Evolutionary conservation across 345 rosid genomes (phyloP), one percentile per base, ranked within the genome.

Genomic region (Hibiscus mutabilis): DNA sequence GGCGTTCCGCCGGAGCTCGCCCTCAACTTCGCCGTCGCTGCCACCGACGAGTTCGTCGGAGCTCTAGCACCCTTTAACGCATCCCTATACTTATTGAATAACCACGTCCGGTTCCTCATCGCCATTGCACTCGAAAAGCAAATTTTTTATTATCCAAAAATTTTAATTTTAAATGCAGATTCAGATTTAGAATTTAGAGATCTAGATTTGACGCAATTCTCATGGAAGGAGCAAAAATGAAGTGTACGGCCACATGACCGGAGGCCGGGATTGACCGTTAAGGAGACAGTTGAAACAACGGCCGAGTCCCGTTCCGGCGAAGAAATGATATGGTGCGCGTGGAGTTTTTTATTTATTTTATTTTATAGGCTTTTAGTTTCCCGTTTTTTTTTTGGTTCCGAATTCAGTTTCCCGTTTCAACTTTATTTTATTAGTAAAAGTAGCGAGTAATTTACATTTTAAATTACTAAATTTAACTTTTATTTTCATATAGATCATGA

Each of bases 51-150:
- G 73, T 81, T 70, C 59, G 83, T 6, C 56, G 97, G 91, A 64
- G 75, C 79, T 60, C 91, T 85, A 21, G 89, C 97, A 82, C 91
- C 85, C 84, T 92, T 90, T 85, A 95, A 83, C 60, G 97, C 87
- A 77, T 88, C 97, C 75, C 97, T 84, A 66, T 95, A 88, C 81
- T 86, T 90, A 73, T 79, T 85, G 62, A 76, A 95, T 76, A 88
- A 19, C 74, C 79, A 59, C 60, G 99, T 90, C 66, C 92, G 86
- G 52, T 90, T 92, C 80, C 98, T 84, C 81, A 88, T 82, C 79
- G 99, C 97, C 99, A 92, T 90, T 29, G 29, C 14, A 11, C 76
- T 73, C 53, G 4, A 47, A 74, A 60, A 35, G 6, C 3, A 19
- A 37, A 19, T 15, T 31, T 4, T 44, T 18, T n/a, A 52, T 52